Conservation (phyloP, 2,329 filamentous ascomycete species). For the Samsoniella hepiali region DNA sequence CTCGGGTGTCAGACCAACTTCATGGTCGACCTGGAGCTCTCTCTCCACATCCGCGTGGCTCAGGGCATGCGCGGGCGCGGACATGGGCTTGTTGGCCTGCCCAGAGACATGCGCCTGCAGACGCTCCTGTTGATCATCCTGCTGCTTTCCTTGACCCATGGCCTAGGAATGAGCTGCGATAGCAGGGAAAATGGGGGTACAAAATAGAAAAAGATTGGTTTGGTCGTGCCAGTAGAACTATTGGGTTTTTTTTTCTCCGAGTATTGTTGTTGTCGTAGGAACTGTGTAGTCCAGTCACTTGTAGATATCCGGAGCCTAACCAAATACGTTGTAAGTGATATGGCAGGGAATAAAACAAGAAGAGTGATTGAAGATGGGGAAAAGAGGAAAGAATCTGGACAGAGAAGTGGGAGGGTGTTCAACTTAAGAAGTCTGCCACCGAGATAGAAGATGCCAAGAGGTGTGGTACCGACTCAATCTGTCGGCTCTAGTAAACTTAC, state of each 20-base stretch:
- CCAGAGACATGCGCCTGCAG: constrained; percentile 27
- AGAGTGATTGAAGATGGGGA: background rate
- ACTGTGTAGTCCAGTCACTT: background rate
- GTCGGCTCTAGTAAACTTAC: background rate
- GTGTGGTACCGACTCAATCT: background rate
- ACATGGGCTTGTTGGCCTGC: constrained; percentile 49
- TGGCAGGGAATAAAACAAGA: background rate
- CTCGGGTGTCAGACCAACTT: constrained; percentile 53
- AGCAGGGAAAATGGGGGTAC: background rate
- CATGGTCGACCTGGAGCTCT: constrained; percentile 53
- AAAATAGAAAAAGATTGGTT: background rate
- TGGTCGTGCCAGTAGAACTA: background rate
- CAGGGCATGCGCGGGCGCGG: constrained; percentile 61
- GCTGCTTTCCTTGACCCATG: constrained; percentile 28
- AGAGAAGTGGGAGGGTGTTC: constrained; percentile 3
- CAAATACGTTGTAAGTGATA: background rate
- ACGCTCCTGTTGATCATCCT: constrained; percentile 15
- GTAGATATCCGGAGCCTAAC: background rate
- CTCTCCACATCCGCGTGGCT: constrained; percentile 48
- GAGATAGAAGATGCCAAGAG: background rate
- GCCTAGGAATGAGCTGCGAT: constrained; percentile 15
- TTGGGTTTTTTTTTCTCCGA: background rate
- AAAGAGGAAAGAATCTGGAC: background rate
- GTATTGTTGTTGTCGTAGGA: background rate
- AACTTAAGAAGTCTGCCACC: constrained; percentile 3